Evolutionary conservation across 768 basidiomycete genomes (phyloP), one percentile per base, ranked within the genome.

Genomic region (Auricularia sp.): DNA sequence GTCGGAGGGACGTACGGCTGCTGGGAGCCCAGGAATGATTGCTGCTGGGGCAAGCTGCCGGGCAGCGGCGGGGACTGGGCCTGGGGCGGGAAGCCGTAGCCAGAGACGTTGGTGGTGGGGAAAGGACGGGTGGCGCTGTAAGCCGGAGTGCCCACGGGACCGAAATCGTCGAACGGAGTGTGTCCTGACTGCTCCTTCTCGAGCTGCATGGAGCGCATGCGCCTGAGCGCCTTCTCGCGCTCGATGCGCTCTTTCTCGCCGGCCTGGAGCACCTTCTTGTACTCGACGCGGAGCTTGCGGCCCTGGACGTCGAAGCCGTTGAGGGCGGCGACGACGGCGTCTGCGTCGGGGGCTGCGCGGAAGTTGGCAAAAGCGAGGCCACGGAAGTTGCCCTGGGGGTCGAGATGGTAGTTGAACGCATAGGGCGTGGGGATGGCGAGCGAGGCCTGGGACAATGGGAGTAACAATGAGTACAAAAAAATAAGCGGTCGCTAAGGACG

Each of bases 171-270:
- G 71, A 86, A 92, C 11, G 61, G 51, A 67, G 56, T 66, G 54
- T 54, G 67, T 67, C 54, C 81, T 75, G 77, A 80, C 37, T 71
- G 85, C 72, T 94, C 92, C 75, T 91, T 92, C 77, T 94, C 92
- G 36, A 97, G 76, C 73, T 98, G 94, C 85, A 97, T 96, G 58
- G 92, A 94, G 69, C 92, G 88, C 95, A 99, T 99, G 67, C 97
- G 84, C 68, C 95, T 89, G 67, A 99, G 86, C 2, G 97, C 97
- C 81, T 99, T 99, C 80, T 98, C 96, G 65, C 96, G 81, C 76
- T 99, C 97, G 72, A 98, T 99, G 65, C 93, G 86, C 73, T 99
- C 97, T 78, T 99, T 99, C 77, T 99, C 97, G 61, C 96, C 95
- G 3, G 95, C 94, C 75, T 98, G 95, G n/a, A 99, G 79, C 7